These are phyloP conservation scores for Penicillium coprophilum DNA, from an alignment of 495 filamentous ascomycete genomes.

Conservation along the genomic window DNA sequence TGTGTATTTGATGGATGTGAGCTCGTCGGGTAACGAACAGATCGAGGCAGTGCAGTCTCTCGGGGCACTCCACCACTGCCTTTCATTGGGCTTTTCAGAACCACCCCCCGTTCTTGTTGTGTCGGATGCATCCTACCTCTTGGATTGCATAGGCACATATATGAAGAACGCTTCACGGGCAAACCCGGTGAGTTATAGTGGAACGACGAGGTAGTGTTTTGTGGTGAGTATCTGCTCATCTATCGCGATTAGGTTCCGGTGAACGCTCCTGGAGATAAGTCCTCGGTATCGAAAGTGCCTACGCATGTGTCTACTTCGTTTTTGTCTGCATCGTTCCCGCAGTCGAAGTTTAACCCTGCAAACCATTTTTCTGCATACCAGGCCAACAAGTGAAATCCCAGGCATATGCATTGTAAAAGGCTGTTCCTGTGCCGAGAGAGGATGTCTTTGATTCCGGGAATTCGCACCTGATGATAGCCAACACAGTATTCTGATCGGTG, in stretches of 20 bases:
- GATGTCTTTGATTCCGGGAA: not conserved
- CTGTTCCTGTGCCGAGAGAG: too few species aligned
- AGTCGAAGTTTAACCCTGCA: not conserved
- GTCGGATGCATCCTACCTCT: slow-evolving; percentile 1
- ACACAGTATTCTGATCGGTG: not conserved
- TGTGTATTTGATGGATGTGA: slow-evolving; percentile 1
- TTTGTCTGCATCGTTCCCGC: not conserved
- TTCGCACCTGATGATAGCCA: not conserved
- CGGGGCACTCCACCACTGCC: slow-evolving; percentile 1
- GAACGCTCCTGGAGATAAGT: not conserved
- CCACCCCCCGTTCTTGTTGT: slow-evolving; percentile 1
- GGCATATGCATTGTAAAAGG: not conserved
- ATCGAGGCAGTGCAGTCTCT: not conserved
- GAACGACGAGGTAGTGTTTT: not conserved
- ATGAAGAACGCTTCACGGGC: slow-evolving; percentile 1
- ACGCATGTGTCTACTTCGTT: not conserved
- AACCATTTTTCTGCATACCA: not conserved
- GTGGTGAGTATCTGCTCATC: not conserved
- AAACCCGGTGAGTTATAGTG: not conserved
- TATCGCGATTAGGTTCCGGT: not conserved
- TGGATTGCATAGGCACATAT: slow-evolving; percentile 1
- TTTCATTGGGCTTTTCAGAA: not conserved
- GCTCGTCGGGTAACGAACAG: not conserved
- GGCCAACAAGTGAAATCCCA: not conserved
- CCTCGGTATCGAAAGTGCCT: too few species aligned